These are phyloP conservation scores for Entelexis sorbosivorans DNA, from an alignment of 1,139 yeast genomes.

Conservation along the genomic window DNA sequence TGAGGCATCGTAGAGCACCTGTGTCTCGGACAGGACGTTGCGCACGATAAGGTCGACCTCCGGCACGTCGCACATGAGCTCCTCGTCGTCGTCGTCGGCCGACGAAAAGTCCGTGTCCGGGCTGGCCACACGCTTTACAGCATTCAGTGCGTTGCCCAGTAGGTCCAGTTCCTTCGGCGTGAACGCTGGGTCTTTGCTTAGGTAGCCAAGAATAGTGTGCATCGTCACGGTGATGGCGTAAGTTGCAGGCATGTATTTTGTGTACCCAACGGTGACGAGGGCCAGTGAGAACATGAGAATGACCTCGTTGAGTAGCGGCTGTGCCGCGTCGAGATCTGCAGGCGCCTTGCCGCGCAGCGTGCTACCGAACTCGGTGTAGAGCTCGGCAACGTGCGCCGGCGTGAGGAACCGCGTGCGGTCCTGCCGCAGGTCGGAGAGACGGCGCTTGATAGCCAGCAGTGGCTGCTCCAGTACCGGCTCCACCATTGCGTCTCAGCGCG, in stretches of 20 bases:
- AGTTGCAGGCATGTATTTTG: conserved; percentile 85
- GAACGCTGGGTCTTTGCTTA: conserved; percentile 67
- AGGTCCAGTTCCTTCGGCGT: conserved; percentile 76
- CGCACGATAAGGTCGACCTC: conserved; percentile 28
- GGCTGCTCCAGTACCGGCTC: conserved; percentile 10
- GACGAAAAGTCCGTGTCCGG: conserved; percentile 27
- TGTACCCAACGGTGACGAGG: conserved; percentile 81
- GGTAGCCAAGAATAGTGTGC: conserved; percentile 65
- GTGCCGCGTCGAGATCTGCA: conserved; percentile 29
- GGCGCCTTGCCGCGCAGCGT: conserved; percentile 22
- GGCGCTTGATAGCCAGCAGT: conserved; percentile 8
- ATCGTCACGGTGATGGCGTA: conserved; percentile 82
- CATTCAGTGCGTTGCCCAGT: conserved; percentile 34
- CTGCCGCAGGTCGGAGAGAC: conserved; percentile 10
- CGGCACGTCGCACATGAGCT: conserved; percentile 25
- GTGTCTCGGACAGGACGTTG: conserved; percentile 27
- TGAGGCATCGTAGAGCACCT: conserved; percentile 24
- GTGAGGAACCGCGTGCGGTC: conserved; percentile 18
- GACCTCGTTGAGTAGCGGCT: conserved; percentile 61
- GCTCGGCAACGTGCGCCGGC: conserved; percentile 9
- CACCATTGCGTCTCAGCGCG: background rate
- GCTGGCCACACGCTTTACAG: conserved; percentile 34
- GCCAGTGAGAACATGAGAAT: conserved; percentile 78
- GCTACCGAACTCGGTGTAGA: conserved; percentile 27
- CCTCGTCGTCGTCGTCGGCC: conserved; percentile 41